A percentile compares a stretch with the other conserved stretches of the same genome.
phyloP scores from a whole-genome alignment of 192 early-diverging fungal genomes.

The Coemansia sp. region DNA sequence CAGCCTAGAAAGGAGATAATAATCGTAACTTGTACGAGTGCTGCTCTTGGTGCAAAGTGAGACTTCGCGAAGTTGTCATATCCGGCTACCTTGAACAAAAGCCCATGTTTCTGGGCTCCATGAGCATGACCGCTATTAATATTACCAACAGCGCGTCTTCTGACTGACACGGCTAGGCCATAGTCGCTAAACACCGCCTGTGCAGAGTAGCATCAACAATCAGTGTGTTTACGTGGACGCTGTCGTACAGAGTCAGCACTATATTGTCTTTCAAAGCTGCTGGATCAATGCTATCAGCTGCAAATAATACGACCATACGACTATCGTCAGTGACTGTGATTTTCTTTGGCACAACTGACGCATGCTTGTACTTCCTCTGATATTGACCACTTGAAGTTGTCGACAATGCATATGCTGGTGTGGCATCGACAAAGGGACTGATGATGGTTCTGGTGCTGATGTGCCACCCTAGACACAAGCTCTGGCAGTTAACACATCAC shows the following conservation, averaged over 20 bases:
- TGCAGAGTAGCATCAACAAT: slow-evolving; percentile 18
- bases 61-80: no score
- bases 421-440: neutral
- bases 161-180: slow-evolving; percentile 14
- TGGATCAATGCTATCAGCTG: slow-evolving; percentile 41
- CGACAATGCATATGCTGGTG: slow-evolving; percentile 32
- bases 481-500: no score
- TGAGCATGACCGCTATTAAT: no score
- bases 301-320: slow-evolving; percentile 24
- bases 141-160: neutral
- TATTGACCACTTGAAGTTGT: slow-evolving; percentile 42
- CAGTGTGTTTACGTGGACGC: slow-evolving; percentile 2
- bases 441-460: no score
- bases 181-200: slow-evolving; percentile 28
- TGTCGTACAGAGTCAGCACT: slow-evolving; percentile 17
- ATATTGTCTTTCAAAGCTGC: slow-evolving; percentile 35
- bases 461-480: no score
- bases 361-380: slow-evolving; percentile 9
- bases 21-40: no score
- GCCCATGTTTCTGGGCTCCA: no score
- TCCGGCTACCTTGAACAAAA: no score
- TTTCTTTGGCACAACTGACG: slow-evolving; percentile 21
- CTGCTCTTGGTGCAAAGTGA: no score
- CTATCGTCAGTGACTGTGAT: no score
- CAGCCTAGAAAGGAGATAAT: no score